These are phyloP conservation scores for Thalassiosira hispida DNA, from an alignment of 352 stramenopile species.

Conservation along the genomic window DNA sequence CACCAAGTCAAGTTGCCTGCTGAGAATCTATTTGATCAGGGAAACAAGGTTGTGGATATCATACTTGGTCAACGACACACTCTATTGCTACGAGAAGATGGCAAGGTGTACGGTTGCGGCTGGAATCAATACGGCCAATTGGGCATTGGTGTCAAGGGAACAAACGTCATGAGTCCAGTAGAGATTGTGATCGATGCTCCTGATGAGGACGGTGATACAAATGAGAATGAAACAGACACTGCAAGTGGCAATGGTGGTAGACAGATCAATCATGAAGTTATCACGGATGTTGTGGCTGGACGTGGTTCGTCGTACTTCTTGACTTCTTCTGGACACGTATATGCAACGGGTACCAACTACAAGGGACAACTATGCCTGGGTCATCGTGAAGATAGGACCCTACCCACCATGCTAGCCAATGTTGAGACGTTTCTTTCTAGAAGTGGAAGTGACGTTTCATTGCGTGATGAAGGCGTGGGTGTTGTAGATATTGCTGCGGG, in stretches of 20 bases:
- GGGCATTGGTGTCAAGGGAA: slow-evolving; percentile 18
- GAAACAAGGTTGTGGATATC: slow-evolving; percentile 21
- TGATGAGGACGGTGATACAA: slow-evolving; percentile 6
- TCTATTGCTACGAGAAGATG: slow-evolving; percentile 25
- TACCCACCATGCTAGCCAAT: slow-evolving; percentile 1
- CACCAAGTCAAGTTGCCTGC: background rate
- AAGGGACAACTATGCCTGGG: slow-evolving; percentile 49
- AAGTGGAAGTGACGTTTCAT: slow-evolving; percentile 1
- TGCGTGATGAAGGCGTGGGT: slow-evolving; percentile 1
- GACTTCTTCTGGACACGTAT: slow-evolving; percentile 24
- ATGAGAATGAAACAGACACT: background rate
- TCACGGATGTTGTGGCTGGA: slow-evolving; percentile 15
- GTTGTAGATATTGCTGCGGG: slow-evolving; percentile 16
- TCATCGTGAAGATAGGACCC: slow-evolving; percentile 19
- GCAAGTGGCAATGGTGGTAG: background rate
- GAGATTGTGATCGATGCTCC: slow-evolving; percentile 7
- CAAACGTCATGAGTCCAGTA: background rate
- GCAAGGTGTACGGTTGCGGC: slow-evolving; percentile 37
- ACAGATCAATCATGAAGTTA: too few species aligned
- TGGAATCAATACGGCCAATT: slow-evolving; percentile 56
- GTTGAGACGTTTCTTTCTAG: background rate
- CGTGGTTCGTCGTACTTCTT: slow-evolving; percentile 45
- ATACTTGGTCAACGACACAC: slow-evolving; percentile 36
- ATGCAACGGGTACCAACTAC: slow-evolving; percentile 41
- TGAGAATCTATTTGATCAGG: background rate